Conservation (phyloP, 176 grass and related monocot species). For the Puya raimondii region DNA sequence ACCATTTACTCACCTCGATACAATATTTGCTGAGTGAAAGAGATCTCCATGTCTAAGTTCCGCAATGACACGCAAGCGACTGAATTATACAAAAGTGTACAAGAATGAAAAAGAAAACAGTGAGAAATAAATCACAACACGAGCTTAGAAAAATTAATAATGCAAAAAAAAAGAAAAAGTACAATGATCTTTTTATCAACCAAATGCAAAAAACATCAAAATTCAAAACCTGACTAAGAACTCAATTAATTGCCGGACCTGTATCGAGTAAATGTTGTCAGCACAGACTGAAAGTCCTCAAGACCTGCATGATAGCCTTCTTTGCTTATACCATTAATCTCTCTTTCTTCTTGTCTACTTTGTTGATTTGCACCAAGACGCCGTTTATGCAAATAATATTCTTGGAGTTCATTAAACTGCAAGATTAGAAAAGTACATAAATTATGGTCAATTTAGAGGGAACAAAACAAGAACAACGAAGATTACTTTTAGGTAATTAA, state of each 20-base stretch:
- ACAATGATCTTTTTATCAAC: background rate
- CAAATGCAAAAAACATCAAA: background rate
- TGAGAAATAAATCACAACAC: background rate
- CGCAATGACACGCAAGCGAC: slow-evolving; percentile 79
- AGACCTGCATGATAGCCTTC: slow-evolving; percentile 87
- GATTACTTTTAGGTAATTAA: background rate
- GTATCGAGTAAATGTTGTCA: slow-evolving; percentile 96
- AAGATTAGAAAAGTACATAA: slow-evolving; percentile 1
- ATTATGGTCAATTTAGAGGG: too few species aligned
- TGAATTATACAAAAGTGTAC: slow-evolving; percentile 19
- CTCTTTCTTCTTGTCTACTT: slow-evolving; percentile 58
- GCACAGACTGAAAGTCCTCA: slow-evolving; percentile 96
- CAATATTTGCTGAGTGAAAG: slow-evolving; percentile 96
- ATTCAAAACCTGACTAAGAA: slow-evolving; percentile 14
- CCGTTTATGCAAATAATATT: slow-evolving; percentile 89
- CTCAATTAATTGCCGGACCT: slow-evolving; percentile 38
- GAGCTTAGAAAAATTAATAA: background rate
- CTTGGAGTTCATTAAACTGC: slow-evolving; percentile 96
- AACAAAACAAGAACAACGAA: too few species aligned
- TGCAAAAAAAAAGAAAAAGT: background rate
- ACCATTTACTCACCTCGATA: slow-evolving; percentile 70
- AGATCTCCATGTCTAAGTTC: slow-evolving; percentile 98
- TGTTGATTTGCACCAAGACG: slow-evolving; percentile 44
- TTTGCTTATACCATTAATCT: slow-evolving; percentile 47
- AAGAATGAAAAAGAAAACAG: slow-evolving; percentile 11